Base-by-base conservation (phyloP, 352 stramenopile species). In the Phytophthora ramorum region DNA sequence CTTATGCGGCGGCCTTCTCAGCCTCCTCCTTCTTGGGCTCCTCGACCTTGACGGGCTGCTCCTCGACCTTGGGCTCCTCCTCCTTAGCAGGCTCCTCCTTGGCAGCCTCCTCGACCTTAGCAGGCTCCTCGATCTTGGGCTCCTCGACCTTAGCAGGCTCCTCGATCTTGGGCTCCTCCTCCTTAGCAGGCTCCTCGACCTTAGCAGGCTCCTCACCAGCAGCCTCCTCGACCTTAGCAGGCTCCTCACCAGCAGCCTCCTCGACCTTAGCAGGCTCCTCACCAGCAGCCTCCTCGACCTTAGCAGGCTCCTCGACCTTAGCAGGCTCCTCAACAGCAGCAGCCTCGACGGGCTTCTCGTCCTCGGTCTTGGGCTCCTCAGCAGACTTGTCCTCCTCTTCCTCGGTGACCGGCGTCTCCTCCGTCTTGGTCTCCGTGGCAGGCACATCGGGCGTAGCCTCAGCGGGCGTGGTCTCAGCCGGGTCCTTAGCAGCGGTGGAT, bases 401-500 rank as follows among this genome's bases (percentile, higher is more conserved):
- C 38, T 72, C 58, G 2, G 66, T 61, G 54, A n/a, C 40, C 16
- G 60, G 26, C 50, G 54, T 71, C 56, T 75, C 67, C 20, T 63
- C 45, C 3, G 53, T 10, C 47, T 69, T 62, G 20, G 50, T 67
- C 55, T 71, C 63, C 47, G 44, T 63, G 26, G 40, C 40, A 10
- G 46, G 48, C 44, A 55, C 58, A n/a, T 69, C 68, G 20, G 56
- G 52, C 26, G 56, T 69, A 16, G 56, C 37, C 50, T 75, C 56
- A 20, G 49, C 61, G 19, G 55, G 43, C 9, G 47, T 63, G 17
- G 61, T 58, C 55, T 71, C 67, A 64, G 61, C 51, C 41, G 68
- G 68, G 58, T 76, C 63, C 52, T 69, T 72, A 9, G 68, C 63
- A 54, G 63, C 34, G 43, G 68, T 76, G 20, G 68, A 76, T 72